These are phyloP conservation scores for Aureobasidium pullulans DNA, from an alignment of 2,329 filamentous ascomycete genomes.

Conservation along the genomic window DNA sequence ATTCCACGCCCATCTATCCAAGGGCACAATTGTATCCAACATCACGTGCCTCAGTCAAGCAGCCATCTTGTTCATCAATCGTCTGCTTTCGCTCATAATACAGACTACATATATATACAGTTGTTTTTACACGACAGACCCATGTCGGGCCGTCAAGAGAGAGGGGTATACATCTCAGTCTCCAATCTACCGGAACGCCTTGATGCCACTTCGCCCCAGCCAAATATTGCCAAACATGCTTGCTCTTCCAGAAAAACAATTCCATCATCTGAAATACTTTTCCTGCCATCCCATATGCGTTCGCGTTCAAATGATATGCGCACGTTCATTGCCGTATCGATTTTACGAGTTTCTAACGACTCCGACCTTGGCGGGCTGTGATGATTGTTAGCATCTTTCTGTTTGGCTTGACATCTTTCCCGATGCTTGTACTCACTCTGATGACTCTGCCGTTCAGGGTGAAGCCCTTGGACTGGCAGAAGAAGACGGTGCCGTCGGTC, in stretches of 20 bases:
- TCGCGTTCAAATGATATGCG: not conserved
- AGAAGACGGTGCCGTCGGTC: constrained; percentile 84
- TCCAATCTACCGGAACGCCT: constrained; percentile 12
- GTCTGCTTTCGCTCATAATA: not conserved
- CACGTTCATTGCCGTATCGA: not conserved
- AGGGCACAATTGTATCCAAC: not conserved
- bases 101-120: constrained; percentile 6
- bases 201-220: not conserved
- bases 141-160: not conserved
- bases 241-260: not conserved
- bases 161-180: constrained; percentile 2
- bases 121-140: constrained; percentile 11
- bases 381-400: constrained; percentile 5
- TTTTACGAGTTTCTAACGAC: constrained; percentile 72
- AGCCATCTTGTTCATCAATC: not conserved
- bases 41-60: not conserved
- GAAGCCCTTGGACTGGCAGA: constrained; percentile 93
- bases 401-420: not conserved
- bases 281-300: not conserved
- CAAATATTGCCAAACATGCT: constrained; percentile 5
- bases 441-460: constrained; percentile 83
- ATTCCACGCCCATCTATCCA: too few species aligned
- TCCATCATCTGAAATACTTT: not conserved
- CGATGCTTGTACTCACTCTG: constrained; percentile 40
- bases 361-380: constrained; percentile 79